Percentiles rank a stretch among this genome's conserved stretches.
These are phyloP conservation scores for Colletotrichum sp. DNA, from an alignment of 2,329 filamentous ascomycete species.

Conservation along the genomic window DNA sequence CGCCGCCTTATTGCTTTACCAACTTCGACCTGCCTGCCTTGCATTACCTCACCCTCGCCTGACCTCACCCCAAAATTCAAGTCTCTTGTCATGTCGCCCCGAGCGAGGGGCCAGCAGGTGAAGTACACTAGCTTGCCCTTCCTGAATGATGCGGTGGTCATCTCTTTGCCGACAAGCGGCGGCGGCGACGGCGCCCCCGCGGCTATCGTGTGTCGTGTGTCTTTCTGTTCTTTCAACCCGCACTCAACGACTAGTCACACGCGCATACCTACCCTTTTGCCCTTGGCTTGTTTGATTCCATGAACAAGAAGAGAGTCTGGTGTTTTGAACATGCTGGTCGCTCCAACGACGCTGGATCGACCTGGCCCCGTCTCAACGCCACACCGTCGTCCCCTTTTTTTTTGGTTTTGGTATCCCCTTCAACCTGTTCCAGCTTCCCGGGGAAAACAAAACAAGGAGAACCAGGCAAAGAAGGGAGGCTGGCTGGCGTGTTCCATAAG, in stretches of 20 bases:
- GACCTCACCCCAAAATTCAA: background rate
- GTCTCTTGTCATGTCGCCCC: background rate
- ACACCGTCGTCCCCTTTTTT: background rate
- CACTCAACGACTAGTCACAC: background rate
- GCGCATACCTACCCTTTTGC: background rate
- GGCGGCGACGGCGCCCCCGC: background rate
- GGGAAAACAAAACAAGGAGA: background rate
- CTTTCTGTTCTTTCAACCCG: constrained; percentile 9
- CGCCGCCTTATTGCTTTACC: background rate
- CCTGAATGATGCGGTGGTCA: background rate
- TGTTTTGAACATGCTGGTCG: constrained; percentile 4
- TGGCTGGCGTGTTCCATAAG: constrained; percentile 8
- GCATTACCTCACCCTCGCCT: background rate
- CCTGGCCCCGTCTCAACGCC: constrained; percentile 1
- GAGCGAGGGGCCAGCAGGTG: background rate
- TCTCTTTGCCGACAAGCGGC: background rate
- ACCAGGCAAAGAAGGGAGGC: constrained; percentile 3
- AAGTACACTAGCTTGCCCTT: background rate
- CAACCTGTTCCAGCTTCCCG: background rate
- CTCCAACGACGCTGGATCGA: constrained; percentile 4
- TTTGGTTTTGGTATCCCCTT: background rate
- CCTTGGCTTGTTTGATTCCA: background rate
- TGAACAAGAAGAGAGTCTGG: background rate
- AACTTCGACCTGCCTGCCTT: background rate
- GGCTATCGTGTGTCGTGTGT: background rate